Evolutionary conservation across 164 flowering plant genomes (phyloP).

Genomic region (Umbellularia californica): DNA sequence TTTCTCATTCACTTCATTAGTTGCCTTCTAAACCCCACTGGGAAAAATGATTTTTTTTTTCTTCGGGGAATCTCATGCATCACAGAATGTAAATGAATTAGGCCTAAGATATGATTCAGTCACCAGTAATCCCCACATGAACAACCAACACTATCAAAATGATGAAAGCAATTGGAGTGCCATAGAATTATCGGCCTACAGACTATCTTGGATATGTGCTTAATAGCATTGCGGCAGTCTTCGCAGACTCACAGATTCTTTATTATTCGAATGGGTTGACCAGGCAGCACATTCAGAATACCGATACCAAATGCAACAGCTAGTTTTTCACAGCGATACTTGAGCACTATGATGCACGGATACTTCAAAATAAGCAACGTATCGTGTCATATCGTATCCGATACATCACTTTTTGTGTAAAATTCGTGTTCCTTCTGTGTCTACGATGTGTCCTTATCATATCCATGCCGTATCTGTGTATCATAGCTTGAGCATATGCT

Average conservation of each 20-base stretch:
- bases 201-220: slow-evolving; percentile 62
- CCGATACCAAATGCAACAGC: slow-evolving; percentile 78
- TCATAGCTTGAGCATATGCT: slow-evolving; percentile 76
- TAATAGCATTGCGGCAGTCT: slow-evolving; percentile 86
- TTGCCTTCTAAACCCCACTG: not conserved
- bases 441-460: too few relatives aligned
- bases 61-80: not conserved
- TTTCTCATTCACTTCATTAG: not conserved
- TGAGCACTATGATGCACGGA: too few relatives aligned
- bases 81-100: too few relatives aligned
- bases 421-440: too few relatives aligned
- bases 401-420: too few relatives aligned
- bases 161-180: slow-evolving; percentile 85
- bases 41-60: not conserved
- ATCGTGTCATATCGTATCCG: too few relatives aligned
- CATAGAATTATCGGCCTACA: slow-evolving; percentile 65
- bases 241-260: slow-evolving; percentile 83
- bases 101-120: slow-evolving; percentile 9
- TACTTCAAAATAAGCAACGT: too few relatives aligned
- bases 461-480: too few relatives aligned
- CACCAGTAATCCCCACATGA: slow-evolving; percentile 97
- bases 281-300: slow-evolving; percentile 52
- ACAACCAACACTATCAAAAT: slow-evolving; percentile 65
- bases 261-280: slow-evolving; percentile 83
- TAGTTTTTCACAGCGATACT: slow-evolving; percentile 80